Evolutionary conservation across 164 flowering plant species (phyloP), one percentile per base, ranked within the genome.

Genomic region (Akebia trifoliata): DNA sequence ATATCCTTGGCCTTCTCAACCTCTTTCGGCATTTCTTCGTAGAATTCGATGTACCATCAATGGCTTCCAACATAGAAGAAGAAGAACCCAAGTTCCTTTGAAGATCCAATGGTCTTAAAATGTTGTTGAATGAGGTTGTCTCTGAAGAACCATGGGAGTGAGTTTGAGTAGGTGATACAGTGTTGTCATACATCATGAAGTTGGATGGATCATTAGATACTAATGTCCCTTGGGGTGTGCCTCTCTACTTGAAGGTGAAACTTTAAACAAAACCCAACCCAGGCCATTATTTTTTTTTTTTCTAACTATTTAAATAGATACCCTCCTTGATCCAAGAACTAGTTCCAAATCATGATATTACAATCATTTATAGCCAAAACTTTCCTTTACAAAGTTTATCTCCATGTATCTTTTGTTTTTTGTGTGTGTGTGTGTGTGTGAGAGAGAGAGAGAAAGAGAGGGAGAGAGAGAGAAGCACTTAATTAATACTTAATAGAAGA

Each of bases 211-310:
- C 84, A 65, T 64, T 75, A 18, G 82, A 63, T 51, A 86, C 67
- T 53, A 88, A 74, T 57, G 82, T 68, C 65, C 84, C 87, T 26
- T 84, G 60, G 39, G 85, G 77, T 89, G 81, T 81, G 47, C 6
- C 20, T 32, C 6, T 10, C 24, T 5, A 35, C 38, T 60, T 29
- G 18, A 37, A 30, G 36, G 36, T 35, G 48, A 25, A 15, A 35
- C n/a, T 8, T 17, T 22, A 61, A 15, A 30, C 11, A 31, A 43
- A 20, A 30, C 34, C 48, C 25, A 30, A 36, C 10, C 37, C 43
- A 39, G 20, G n/a, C n/a, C n/a, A n/a, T n/a, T n/a, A n/a, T n/a
- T n/a, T n/a, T n/a, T n/a, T n/a, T n/a, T n/a, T n/a, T n/a, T n/a
- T n/a, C n/a, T n/a, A n/a, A n/a, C n/a, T n/a, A n/a, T n/a, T n/a